These are phyloP conservation scores for Aureobasidium subglaciale DNA, from an alignment of 2,329 filamentous ascomycete genomes.

Conservation along the genomic window DNA sequence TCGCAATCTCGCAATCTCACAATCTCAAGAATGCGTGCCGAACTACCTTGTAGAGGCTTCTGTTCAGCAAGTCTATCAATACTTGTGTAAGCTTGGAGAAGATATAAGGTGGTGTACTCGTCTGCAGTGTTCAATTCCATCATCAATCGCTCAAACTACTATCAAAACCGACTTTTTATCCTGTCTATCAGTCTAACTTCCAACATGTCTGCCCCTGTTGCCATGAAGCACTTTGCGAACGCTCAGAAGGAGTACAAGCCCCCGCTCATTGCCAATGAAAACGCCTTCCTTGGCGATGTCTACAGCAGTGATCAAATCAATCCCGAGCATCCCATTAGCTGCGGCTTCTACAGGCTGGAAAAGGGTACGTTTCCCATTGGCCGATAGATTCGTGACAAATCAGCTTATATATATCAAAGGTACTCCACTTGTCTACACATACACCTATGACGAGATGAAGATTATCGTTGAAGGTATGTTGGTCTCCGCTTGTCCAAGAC, in stretches of 20 bases:
- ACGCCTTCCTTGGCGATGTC: conserved; percentile 60
- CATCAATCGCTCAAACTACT: neutral
- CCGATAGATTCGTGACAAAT: neutral
- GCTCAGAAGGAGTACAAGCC: conserved; percentile 56
- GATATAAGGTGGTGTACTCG: neutral
- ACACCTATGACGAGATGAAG: conserved; percentile 68
- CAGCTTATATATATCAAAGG: conserved; percentile 25
- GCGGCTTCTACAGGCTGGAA: conserved; percentile 60
- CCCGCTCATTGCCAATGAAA: conserved; percentile 60
- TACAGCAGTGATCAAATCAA: conserved; percentile 46
- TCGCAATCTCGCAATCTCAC: neutral
- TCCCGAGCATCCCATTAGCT: conserved; percentile 53
- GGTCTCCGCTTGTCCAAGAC: conserved; percentile 27
- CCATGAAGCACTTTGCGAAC: conserved; percentile 49
- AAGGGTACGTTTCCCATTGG: conserved; percentile 36
- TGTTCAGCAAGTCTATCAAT: neutral
- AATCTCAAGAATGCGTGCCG: neutral
- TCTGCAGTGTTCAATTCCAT: neutral
- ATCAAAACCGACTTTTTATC: neutral
- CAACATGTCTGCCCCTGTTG: conserved; percentile 25
- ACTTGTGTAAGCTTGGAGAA: neutral
- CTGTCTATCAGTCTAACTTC: neutral
- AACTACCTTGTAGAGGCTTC: neutral
- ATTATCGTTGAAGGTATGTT: conserved; percentile 63
- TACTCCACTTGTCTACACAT: conserved; percentile 60